A percentile compares a stretch with the other conserved stretches of the same genome.
Evolutionary conservation across 2,329 filamentous ascomycete genomes (phyloP).

Genomic region (Aaosphaeria arxii): DNA sequence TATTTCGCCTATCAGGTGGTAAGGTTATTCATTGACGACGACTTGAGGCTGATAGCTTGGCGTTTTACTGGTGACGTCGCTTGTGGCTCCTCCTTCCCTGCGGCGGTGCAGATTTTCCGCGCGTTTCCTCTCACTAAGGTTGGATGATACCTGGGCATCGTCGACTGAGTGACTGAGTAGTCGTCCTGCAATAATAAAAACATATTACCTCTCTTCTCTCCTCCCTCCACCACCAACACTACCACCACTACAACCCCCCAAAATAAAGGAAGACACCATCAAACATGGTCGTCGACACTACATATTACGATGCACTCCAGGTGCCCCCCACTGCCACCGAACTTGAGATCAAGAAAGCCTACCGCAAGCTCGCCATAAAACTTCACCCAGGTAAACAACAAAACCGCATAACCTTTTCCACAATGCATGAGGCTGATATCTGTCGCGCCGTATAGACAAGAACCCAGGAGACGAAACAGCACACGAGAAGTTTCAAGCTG

Average conservation of each 20-base stretch:
- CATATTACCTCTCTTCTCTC: neutral
- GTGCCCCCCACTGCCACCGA: slow-evolving; percentile 82
- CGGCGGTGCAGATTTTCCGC: neutral
- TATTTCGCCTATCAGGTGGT: too few relatives aligned
- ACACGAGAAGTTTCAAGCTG: slow-evolving; percentile 89
- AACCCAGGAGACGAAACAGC: slow-evolving; percentile 95
- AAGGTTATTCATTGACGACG: too few relatives aligned
- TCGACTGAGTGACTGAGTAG: neutral
- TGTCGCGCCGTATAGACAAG: slow-evolving; percentile 64
- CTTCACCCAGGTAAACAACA: slow-evolving; percentile 72
- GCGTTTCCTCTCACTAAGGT: too few relatives aligned
- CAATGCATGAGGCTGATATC: neutral
- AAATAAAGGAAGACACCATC: neutral
- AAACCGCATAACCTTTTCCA: slow-evolving; percentile 18
- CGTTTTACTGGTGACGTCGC: slow-evolving; percentile 12
- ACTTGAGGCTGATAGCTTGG: too few relatives aligned
- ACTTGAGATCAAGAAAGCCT: slow-evolving; percentile 95
- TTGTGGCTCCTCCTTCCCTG: slow-evolving; percentile 1
- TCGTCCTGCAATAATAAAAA: slow-evolving; percentile 1
- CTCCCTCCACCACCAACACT: neutral
- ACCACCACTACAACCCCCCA: neutral
- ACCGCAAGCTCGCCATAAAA: slow-evolving; percentile 85
- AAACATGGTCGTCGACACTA: slow-evolving; percentile 79
- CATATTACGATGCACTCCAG: slow-evolving; percentile 83
- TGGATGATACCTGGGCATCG: too few relatives aligned